Evolutionary conservation across 2,329 filamentous ascomycete genomes (phyloP).

Genomic region (Trichoderma semiorbis): DNA sequence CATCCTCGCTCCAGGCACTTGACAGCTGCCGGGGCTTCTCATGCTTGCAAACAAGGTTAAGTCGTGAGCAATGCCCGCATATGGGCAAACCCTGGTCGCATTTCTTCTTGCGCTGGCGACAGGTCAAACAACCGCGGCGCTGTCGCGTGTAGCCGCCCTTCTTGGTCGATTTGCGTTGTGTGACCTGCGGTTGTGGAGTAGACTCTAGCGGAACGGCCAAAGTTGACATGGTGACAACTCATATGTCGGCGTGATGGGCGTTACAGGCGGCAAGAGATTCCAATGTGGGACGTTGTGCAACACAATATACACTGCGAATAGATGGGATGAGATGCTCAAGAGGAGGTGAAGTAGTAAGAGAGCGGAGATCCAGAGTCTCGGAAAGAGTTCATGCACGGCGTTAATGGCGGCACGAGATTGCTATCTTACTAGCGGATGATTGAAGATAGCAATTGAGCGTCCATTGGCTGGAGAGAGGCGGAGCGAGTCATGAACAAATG

Average conservation of each 20-base stretch:
- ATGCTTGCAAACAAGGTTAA: conserved; percentile 10
- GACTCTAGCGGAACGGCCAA: neutral
- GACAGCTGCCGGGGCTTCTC: conserved; percentile 2
- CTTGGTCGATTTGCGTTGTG: neutral
- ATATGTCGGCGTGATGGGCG: neutral
- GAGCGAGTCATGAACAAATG: neutral
- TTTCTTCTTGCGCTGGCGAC: conserved; percentile 11
- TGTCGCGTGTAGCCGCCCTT: conserved; percentile 9
- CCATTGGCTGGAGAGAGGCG: neutral
- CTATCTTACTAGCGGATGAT: neutral
- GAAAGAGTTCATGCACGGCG: conserved; percentile 2
- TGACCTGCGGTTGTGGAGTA: neutral
- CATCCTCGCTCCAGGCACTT: neutral
- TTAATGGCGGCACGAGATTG: neutral
- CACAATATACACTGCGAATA: neutral
- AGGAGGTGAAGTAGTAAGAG: neutral
- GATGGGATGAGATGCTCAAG: neutral
- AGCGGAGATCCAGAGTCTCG: neutral
- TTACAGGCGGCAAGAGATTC: neutral
- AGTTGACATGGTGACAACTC: neutral
- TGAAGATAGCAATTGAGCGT: neutral
- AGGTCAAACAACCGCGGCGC: conserved; percentile 1
- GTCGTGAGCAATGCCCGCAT: conserved; percentile 4
- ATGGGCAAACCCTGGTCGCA: conserved; percentile 1
- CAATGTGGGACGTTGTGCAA: neutral